Conservation (phyloP, 2,329 filamentous ascomycete species). For the Talaromyces sp. region DNA sequence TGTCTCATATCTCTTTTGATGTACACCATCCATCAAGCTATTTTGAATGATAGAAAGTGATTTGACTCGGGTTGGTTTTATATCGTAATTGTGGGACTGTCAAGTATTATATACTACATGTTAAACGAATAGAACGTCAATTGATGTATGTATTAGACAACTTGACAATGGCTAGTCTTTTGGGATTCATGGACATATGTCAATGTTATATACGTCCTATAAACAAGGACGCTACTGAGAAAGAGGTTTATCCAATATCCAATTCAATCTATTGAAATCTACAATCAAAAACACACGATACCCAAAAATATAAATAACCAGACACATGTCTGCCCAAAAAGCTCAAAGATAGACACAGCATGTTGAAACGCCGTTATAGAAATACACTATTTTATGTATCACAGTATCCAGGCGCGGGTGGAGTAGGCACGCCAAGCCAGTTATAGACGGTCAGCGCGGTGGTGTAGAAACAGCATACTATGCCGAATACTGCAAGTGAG, state of each 20-base stretch:
- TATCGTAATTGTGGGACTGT: background rate
- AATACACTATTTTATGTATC: constrained; percentile 35
- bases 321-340: background rate
- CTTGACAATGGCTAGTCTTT: too few species aligned
- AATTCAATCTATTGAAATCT: background rate
- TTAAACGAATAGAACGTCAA: too few species aligned
- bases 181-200: too few species aligned
- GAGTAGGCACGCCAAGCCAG: constrained; percentile 64
- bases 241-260: background rate
- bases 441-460: constrained; percentile 80
- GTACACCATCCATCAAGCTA: background rate
- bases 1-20: background rate
- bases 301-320: background rate
- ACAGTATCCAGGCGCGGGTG: constrained; percentile 57
- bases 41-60: background rate
- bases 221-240: too few species aligned
- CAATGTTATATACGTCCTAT: too few species aligned
- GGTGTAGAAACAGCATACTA: constrained; percentile 87
- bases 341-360: background rate
- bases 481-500: constrained; percentile 71
- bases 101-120: background rate
- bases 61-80: background rate
- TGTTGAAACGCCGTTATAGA: background rate
- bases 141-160: too few species aligned
- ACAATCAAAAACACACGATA: background rate